phyloP scores from a whole-genome alignment of 306 rosid genomes.

The Cyclanthera cordifolia region DNA sequence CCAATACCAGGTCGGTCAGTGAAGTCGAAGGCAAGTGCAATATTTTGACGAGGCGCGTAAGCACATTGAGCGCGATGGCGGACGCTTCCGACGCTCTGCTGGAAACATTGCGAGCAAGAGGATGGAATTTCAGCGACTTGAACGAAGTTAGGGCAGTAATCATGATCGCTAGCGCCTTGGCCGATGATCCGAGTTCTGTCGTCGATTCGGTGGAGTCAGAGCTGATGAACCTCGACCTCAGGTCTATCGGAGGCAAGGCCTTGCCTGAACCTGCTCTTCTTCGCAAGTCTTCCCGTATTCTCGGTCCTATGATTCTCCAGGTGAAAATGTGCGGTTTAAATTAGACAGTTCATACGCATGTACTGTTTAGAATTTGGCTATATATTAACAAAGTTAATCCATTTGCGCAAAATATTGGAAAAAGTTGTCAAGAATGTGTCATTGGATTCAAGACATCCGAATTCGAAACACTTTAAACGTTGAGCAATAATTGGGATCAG shows the following conservation, averaged over 20 bases:
- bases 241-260: constrained; percentile 49
- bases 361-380: too few species aligned
- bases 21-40: background rate
- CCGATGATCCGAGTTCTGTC: constrained; percentile 31
- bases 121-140: constrained; percentile 52
- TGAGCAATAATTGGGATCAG: too few species aligned
- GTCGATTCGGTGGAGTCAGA: constrained; percentile 43
- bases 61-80: constrained; percentile 19
- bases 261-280: constrained; percentile 47
- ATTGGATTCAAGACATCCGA: too few species aligned
- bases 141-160: constrained; percentile 38
- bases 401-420: too few species aligned
- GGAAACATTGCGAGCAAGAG: constrained; percentile 42
- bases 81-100: constrained; percentile 17
- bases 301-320: constrained; percentile 74
- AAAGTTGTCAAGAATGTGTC: too few species aligned
- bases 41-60: background rate
- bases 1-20: background rate
- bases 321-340: constrained; percentile 14
- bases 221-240: constrained; percentile 58
- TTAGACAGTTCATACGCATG: background rate
- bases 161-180: constrained; percentile 37
- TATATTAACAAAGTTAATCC: too few species aligned
- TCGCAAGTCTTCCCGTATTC: constrained; percentile 43
- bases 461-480: too few species aligned